Evolutionary conservation across 192 early-diverging fungal genomes (phyloP).

Genomic region (Cladochytrium replicatum): DNA sequence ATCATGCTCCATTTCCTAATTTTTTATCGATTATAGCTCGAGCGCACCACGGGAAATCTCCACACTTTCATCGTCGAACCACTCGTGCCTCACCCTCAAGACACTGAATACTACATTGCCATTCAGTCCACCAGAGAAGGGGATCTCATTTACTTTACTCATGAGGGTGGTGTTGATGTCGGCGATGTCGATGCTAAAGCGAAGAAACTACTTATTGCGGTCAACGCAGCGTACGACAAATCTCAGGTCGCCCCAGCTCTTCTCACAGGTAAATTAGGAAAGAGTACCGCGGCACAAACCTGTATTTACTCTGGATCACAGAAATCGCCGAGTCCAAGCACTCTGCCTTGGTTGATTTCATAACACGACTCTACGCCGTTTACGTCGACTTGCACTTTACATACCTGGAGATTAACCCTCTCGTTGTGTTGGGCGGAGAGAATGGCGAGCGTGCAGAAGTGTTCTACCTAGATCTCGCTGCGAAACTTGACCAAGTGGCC

Average conservation of each 20-base stretch:
- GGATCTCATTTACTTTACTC: slow-evolving; percentile 93
- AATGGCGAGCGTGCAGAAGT: slow-evolving; percentile 59
- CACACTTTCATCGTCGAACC: slow-evolving; percentile 95
- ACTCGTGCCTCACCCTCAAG: slow-evolving; percentile 80
- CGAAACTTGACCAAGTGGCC: slow-evolving; percentile 97
- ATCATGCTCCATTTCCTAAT: no score
- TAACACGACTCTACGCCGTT: slow-evolving; percentile 85
- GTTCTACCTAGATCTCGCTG: slow-evolving; percentile 90
- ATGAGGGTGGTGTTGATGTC: slow-evolving; percentile 96
- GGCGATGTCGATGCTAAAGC: slow-evolving; percentile 99
- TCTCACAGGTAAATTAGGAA: slow-evolving; percentile 48
- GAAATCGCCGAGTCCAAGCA: no score
- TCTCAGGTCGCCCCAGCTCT: slow-evolving; percentile 54
- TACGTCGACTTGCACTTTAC: slow-evolving; percentile 97
- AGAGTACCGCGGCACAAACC: no score
- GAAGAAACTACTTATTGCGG: slow-evolving; percentile 69
- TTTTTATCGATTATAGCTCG: no score
- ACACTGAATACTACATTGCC: slow-evolving; percentile 94
- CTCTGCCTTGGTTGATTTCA: slow-evolving; percentile 79
- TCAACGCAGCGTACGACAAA: slow-evolving; percentile 65
- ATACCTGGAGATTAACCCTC: slow-evolving; percentile 98
- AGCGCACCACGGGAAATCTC: slow-evolving; percentile 69
- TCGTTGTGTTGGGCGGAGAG: slow-evolving; percentile 76
- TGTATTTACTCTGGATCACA: no score
- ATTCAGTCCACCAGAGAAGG: slow-evolving; percentile 94